Base-by-base conservation (phyloP, 345 rosid genomes). In the Crucihimalaya himalaica region DNA sequence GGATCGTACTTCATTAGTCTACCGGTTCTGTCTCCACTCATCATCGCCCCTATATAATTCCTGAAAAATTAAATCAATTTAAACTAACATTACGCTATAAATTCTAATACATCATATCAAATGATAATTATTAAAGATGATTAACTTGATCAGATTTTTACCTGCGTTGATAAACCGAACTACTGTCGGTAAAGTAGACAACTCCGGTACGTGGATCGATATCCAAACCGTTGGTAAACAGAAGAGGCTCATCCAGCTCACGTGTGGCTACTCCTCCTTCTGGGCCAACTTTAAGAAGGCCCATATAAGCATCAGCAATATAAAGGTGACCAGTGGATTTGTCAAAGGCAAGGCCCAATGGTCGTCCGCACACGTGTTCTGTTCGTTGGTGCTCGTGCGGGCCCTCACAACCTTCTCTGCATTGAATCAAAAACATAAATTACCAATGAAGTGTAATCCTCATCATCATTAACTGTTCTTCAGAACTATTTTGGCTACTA, bases 351-450 rank as follows among this genome's bases (percentile, higher is more conserved):
- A 91, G 80, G 55, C 97, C 95, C 70, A 91, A 71, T 34, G 97
- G 97, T 61, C 93, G 83, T 40, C 97, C 96, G 29, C 97, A 91
- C 60, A 82, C 84, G 77, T 86, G 91, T 75, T 91, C 97, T 55
- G 84, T 81, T 73, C 48, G 50, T 11, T 76, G 70, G 68, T 82
- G 83, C 40, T 73, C 70, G 31, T 80, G 80, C 46, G 72, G 61
- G 20, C 81, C 83, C 59, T 67, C 80, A 39, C 85, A 83, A 34
- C 80, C 83, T 27, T 77, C 78, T 66, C 85, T 80, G 75, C 77
- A 72, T 48, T 32, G 16, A 25, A 40, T 46, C 3, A 47, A 47
- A 64, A 28, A 37, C 32, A 60, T 29, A 66, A 32, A 46, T 61
- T 45, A 37, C 60, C 23, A 48, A 16, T 25, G 11, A 35, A 48